phyloP scores from a whole-genome alignment of 371 early-diverging fungal genomes.

The Sporodiniella umbellata region DNA sequence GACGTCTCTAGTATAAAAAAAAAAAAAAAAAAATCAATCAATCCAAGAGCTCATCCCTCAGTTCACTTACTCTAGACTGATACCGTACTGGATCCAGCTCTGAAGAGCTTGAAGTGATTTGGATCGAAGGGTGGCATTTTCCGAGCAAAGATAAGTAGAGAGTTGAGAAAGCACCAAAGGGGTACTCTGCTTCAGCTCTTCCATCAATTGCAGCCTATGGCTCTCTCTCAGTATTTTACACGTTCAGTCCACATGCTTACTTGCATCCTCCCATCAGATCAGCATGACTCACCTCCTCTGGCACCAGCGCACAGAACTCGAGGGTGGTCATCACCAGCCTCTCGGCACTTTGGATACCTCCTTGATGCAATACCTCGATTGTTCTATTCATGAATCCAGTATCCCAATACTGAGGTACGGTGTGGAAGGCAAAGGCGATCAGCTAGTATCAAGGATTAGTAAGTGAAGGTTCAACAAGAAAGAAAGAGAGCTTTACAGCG shows the following conservation, averaged over 20 bases:
- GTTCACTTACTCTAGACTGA: conserved; percentile 46
- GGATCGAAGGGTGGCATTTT: conserved; percentile 25
- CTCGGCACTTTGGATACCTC: conserved; percentile 22
- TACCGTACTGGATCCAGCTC: conserved; percentile 66
- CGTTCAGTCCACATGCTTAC: conserved; percentile 22
- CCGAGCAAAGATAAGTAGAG: conserved; percentile 11
- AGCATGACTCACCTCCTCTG: conserved; percentile 71
- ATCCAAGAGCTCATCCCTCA: neutral
- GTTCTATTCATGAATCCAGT: conserved; percentile 54
- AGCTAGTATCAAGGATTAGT: conserved; percentile 42
- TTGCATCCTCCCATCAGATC: conserved; percentile 49
- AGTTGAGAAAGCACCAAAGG: conserved; percentile 47
- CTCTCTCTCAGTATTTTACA: neutral
- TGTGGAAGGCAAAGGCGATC: conserved; percentile 63
- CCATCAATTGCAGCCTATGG: conserved; percentile 36
- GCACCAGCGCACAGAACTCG: conserved; percentile 73
- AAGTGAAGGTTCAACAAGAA: too few species aligned
- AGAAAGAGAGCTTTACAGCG: conserved; percentile 46
- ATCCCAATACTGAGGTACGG: conserved; percentile 65
- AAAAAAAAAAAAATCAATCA: neutral
- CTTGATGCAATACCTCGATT: conserved; percentile 45
- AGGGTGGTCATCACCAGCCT: conserved; percentile 52
- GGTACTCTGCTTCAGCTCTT: conserved; percentile 45
- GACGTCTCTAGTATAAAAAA: conserved; percentile 19
- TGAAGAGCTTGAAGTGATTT: conserved; percentile 53